Evolutionary conservation across 148 eudicot genomes (phyloP).

Genomic region (Persicaria tinctoria): DNA sequence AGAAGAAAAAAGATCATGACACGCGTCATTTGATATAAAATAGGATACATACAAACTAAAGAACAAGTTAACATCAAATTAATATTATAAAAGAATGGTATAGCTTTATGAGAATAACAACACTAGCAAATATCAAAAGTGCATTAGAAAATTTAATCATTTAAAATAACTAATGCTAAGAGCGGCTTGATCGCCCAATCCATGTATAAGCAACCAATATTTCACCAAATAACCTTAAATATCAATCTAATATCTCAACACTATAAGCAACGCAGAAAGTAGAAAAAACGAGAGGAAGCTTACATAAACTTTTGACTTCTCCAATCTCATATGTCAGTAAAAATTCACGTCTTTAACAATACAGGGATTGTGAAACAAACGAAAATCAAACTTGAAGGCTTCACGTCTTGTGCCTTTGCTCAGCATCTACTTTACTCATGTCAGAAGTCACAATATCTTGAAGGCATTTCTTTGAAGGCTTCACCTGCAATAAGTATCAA

Average conservation of each 20-base stretch:
- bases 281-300: slow-evolving; percentile 18
- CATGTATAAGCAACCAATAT: background rate
- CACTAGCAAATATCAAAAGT: background rate
- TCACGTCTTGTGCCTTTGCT: too few relatives aligned
- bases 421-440: too few relatives aligned
- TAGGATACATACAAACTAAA: background rate
- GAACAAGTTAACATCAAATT: slow-evolving; percentile 4
- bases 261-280: background rate
- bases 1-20: too few relatives aligned
- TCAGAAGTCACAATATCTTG: too few relatives aligned
- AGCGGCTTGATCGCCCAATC: background rate
- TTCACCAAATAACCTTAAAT: background rate
- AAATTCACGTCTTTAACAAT: too few relatives aligned
- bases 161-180: background rate
- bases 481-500: too few relatives aligned
- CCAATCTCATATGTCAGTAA: too few relatives aligned
- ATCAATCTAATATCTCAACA: background rate
- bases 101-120: background rate
- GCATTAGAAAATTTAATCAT: background rate
- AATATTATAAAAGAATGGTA: background rate
- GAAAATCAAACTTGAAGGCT: too few relatives aligned
- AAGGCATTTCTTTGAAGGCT: too few relatives aligned
- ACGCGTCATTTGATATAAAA: too few relatives aligned
- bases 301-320: slow-evolving; percentile 49
- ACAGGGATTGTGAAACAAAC: too few relatives aligned